Evolutionary conservation across 2,329 filamentous ascomycete genomes (phyloP).

Genomic region (Camptophora hylomeconis): DNA sequence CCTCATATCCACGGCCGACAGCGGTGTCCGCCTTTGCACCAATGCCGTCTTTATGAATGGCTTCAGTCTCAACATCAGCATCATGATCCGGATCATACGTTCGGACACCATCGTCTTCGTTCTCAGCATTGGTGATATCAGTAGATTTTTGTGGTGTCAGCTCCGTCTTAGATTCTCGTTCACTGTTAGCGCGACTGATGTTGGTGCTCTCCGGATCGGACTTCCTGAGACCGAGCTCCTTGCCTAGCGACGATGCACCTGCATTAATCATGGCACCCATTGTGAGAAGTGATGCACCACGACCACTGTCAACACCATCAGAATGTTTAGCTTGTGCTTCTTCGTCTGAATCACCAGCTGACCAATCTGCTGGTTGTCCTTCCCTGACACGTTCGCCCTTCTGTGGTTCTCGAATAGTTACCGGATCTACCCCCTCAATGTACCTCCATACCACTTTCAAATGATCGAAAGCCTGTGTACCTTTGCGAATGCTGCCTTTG

Average conservation of each 20-base stretch:
- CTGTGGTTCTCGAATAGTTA: conserved; percentile 47
- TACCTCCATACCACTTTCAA: conserved; percentile 75
- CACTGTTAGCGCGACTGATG: conserved; percentile 61
- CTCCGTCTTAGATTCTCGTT: conserved; percentile 30
- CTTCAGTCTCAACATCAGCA: conserved; percentile 4
- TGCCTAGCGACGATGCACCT: conserved; percentile 35
- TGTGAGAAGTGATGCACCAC: conserved; percentile 10
- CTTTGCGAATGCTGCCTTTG: conserved; percentile 75
- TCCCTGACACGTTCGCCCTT: conserved; percentile 58
- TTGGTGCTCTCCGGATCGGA: conserved; percentile 52
- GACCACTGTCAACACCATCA: conserved; percentile 13
- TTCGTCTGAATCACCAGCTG: conserved; percentile 29
- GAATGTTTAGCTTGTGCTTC: conserved; percentile 14
- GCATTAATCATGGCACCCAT: conserved; percentile 11
- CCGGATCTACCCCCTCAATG: conserved; percentile 17
- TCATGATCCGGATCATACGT: conserved; percentile 20
- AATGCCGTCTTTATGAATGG: conserved; percentile 3
- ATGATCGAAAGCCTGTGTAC: conserved; percentile 66
- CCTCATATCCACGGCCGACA: conserved; percentile 8
- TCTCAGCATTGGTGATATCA: conserved; percentile 16
- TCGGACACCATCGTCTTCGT: conserved; percentile 27
- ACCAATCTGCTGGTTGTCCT: conserved; percentile 61
- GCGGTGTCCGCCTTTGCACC: conserved; percentile 9
- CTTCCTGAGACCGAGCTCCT: conserved; percentile 54
- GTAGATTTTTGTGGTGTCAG: conserved; percentile 1